phyloP scores from a whole-genome alignment of 768 basidiomycete species.

The Rhizopogon vinicolor region DNA sequence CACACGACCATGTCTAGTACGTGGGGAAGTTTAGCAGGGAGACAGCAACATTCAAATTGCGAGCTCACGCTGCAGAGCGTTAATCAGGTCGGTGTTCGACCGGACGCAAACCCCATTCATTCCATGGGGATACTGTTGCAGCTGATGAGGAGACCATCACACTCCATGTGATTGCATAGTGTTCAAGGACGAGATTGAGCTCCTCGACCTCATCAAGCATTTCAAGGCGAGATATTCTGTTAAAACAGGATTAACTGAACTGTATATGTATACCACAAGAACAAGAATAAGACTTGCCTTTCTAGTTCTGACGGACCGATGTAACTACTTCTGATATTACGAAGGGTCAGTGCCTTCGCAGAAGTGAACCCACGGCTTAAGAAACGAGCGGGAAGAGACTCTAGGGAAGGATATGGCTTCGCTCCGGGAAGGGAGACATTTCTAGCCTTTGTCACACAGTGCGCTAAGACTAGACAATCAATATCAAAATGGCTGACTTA shows the following conservation, averaged over 20 bases:
- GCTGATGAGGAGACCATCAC: slow-evolving; percentile 4
- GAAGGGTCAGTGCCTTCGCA: slow-evolving; percentile 58
- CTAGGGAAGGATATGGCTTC: slow-evolving; percentile 51
- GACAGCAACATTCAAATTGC: too few species aligned
- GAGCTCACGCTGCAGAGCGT: background rate
- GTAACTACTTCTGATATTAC: slow-evolving; percentile 57
- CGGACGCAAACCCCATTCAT: background rate
- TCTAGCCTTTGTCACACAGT: slow-evolving; percentile 43
- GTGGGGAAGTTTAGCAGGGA: too few species aligned
- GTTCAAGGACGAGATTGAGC: slow-evolving; percentile 80
- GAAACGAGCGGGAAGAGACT: slow-evolving; percentile 58
- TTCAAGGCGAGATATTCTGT: slow-evolving; percentile 76
- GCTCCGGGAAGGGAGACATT: slow-evolving; percentile 74
- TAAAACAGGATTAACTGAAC: background rate
- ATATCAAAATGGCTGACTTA: slow-evolving; percentile 23
- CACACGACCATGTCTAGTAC: too few species aligned
- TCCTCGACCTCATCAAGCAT: slow-evolving; percentile 94
- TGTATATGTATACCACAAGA: background rate
- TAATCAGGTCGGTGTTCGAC: background rate
- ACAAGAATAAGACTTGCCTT: slow-evolving; percentile 38
- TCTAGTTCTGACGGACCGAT: slow-evolving; percentile 47
- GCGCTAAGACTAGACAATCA: background rate
- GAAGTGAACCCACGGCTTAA: slow-evolving; percentile 47
- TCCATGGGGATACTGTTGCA: background rate
- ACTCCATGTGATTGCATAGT: slow-evolving; percentile 86